Evolutionary conservation across 257 asterid species (phyloP), one percentile per base, ranked within the genome.

Genomic region (Capsicum pubescens): DNA sequence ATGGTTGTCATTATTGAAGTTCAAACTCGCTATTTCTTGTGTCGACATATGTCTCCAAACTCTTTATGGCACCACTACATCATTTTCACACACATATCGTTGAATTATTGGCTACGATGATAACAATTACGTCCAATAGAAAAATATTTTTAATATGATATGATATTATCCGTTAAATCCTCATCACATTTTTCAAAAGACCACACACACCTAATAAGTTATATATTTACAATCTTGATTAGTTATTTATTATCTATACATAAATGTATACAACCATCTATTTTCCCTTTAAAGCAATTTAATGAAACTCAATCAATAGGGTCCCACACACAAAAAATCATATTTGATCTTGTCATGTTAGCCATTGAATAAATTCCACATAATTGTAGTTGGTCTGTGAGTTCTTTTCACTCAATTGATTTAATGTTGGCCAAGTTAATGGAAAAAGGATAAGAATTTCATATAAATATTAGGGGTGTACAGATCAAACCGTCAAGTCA

Each of bases 391-490:
- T 6, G 59, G 36, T 80, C 61, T 32, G 16, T 77, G n/a, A 12
- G 17, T 6, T 15, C 35, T 32, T 66, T 35, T 8, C 8, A 5
- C 9, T 26, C 12, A 32, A 32, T 58, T 77, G 64, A 66, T 83
- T 84, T 54, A 58, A 83, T 86, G 86, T 86, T 77, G 79, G 84
- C 69, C 79, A 87, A 84, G 66, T 79, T 85, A 79, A 57, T 64
- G 87, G 70, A 72, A 50, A 72, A 68, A 9, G 42, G 54, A 85
- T 79, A 54, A 72, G 70, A 48, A 64, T 83, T 84, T 86, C 88
- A 85, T 83, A 57, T 55, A 26, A 26, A 26, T 26, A 26, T 26
- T 26, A 26, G 32, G 32, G 32, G 32, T 26, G 32, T 26, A 26
- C 32, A 26, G 2, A 26, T 26, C 32, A 26, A 26, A 26, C 32